phyloP scores from a whole-genome alignment of 2,329 filamentous ascomycete genomes.

The Huntiella decipiens region DNA sequence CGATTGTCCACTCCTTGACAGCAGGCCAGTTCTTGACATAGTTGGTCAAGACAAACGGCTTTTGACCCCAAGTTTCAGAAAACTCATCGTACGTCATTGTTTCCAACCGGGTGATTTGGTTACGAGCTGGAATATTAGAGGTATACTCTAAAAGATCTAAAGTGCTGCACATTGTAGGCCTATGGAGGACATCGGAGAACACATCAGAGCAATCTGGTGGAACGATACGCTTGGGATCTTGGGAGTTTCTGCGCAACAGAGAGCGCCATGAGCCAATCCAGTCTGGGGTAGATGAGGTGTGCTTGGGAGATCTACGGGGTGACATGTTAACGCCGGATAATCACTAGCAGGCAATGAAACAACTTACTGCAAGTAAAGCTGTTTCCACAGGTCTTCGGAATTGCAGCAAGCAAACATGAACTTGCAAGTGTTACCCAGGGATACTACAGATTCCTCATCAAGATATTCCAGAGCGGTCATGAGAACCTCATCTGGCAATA shows the following conservation, averaged over 20 bases:
- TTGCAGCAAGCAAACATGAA: slow-evolving; percentile 72
- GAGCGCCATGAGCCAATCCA: slow-evolving; percentile 42
- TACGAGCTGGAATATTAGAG: slow-evolving; percentile 49
- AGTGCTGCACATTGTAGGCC: slow-evolving; percentile 78
- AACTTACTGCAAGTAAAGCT: slow-evolving; percentile 64
- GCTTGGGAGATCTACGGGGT: slow-evolving; percentile 14
- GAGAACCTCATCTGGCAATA: slow-evolving; percentile 65
- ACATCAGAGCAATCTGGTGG: slow-evolving; percentile 55
- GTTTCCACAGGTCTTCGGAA: slow-evolving; percentile 77
- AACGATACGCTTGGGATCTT: slow-evolving; percentile 23
- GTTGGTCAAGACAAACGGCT: slow-evolving; percentile 70
- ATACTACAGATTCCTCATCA: slow-evolving; percentile 40
- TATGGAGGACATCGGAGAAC: slow-evolving; percentile 77
- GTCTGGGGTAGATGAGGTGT: slow-evolving; percentile 17
- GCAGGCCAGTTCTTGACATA: slow-evolving; percentile 71
- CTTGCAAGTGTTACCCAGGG: slow-evolving; percentile 60
- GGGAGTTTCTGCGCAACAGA: slow-evolving; percentile 45
- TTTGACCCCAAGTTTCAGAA: slow-evolving; percentile 52
- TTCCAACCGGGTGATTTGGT: slow-evolving; percentile 51
- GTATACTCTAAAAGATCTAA: slow-evolving; percentile 48
- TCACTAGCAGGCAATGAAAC: neutral
- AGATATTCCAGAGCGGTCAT: slow-evolving; percentile 57
- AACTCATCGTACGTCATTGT: slow-evolving; percentile 58
- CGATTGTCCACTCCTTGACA: slow-evolving; percentile 53
- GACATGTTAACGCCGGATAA: neutral